Percentiles rank a stretch among this genome's conserved stretches.
Evolutionary conservation across 768 basidiomycete species (phyloP).

Genomic region (Stropharia rugosoannulata): DNA sequence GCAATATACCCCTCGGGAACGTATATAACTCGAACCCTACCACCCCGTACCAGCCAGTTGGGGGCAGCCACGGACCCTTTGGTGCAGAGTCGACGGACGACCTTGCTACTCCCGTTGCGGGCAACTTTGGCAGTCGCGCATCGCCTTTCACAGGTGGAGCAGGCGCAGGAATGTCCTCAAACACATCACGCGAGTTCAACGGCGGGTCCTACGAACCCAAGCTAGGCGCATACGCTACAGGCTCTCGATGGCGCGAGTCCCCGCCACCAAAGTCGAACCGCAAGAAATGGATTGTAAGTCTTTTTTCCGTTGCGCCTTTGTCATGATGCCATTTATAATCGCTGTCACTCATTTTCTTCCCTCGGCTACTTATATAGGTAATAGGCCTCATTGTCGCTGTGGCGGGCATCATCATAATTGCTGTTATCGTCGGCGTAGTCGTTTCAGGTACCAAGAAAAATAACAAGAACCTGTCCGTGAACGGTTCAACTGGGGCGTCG

Average conservation of each 20-base stretch:
- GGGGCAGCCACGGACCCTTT: slow-evolving; percentile 5
- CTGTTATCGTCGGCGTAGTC: slow-evolving; percentile 55
- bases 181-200: background rate
- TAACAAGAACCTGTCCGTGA: slow-evolving; percentile 19
- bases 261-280: slow-evolving; percentile 17
- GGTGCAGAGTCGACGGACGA: slow-evolving; percentile 20
- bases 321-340: background rate
- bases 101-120: slow-evolving; percentile 8
- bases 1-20: slow-evolving; percentile 17
- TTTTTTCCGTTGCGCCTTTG: background rate
- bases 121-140: slow-evolving; percentile 1
- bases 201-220: slow-evolving; percentile 15
- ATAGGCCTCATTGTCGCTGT: slow-evolving; percentile 40
- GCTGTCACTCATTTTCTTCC: background rate
- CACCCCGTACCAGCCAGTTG: slow-evolving; percentile 13
- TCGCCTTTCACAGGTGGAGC: slow-evolving; percentile 6
- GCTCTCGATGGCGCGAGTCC: slow-evolving; percentile 17
- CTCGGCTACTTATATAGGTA: slow-evolving; percentile 33
- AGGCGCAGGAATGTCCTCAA: slow-evolving; percentile 15
- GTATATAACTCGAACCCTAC: slow-evolving; percentile 4
- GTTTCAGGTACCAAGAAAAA: slow-evolving; percentile 41
- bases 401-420: slow-evolving; percentile 44
- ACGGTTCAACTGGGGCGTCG: background rate
- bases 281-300: slow-evolving; percentile 25
- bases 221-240: slow-evolving; percentile 18